Conservation (phyloP, 306 rosid species). For the Arachis stenosperma region DNA sequence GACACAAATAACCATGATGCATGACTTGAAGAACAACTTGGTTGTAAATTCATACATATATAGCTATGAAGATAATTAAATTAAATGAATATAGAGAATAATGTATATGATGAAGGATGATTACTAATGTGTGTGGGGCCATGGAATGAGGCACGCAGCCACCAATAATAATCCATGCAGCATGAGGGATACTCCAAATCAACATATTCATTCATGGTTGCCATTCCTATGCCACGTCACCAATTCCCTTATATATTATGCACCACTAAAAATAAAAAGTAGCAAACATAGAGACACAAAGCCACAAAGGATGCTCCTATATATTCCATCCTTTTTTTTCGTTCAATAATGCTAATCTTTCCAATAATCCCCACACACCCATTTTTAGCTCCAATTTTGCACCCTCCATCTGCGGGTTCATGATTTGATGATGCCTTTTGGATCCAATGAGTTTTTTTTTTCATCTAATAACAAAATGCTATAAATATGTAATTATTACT, state of each 20-base stretch:
- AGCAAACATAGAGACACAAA: slow-evolving; percentile 34
- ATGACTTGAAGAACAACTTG: no score
- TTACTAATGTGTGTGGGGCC: no score
- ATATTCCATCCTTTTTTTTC: slow-evolving; percentile 6
- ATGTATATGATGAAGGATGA: no score
- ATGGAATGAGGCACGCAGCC: slow-evolving; percentile 34
- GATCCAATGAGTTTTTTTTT: no score
- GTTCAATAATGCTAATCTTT: slow-evolving; percentile 2
- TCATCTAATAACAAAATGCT: background rate
- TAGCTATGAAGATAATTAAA: no score
- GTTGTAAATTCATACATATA: no score
- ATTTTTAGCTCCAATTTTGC: background rate
- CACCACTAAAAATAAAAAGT: slow-evolving; percentile 28
- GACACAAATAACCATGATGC: no score
- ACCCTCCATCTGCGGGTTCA: slow-evolving; percentile 12
- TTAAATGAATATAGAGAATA: no score
- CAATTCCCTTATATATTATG: slow-evolving; percentile 4
- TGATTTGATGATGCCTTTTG: slow-evolving; percentile 23
- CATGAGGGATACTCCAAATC: slow-evolving; percentile 46
- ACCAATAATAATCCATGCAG: slow-evolving; percentile 38
- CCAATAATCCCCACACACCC: slow-evolving; percentile 19
- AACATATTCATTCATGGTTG: slow-evolving; percentile 47
- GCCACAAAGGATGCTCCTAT: slow-evolving; percentile 7
- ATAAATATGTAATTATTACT: background rate
- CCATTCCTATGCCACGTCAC: slow-evolving; percentile 49